Base-by-base conservation (phyloP, 1,284 basidiomycete genomes). In the Ceratobasidium sp. region DNA sequence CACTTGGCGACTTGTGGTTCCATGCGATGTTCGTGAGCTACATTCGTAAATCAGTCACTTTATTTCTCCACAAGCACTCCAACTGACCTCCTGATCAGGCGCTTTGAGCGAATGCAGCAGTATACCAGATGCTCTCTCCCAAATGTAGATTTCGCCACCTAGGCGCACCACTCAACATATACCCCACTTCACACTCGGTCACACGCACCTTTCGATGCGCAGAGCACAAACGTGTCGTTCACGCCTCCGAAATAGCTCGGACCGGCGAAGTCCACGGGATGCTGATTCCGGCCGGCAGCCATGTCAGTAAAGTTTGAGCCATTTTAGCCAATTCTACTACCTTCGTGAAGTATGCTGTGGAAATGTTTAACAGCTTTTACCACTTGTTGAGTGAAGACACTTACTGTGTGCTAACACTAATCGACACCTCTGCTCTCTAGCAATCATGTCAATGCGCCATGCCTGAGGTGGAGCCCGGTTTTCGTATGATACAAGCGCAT, bases 401-500 rank as follows among this genome's bases (percentile, higher is more conserved):
- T 76, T 28, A 76, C 73, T 76, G 46, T 66, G 73, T 56, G 54
- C 73, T 6, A 57, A 50, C 28, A 57, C 73, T 2, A 76, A 28
- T 15, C 42, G 42, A 23, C 42, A 44, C 38, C 33, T 23, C n/a
- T 42, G 50, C 40, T 76, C 62, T 26, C 40, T 17, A 33, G 33
- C 4, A 59, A 93, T 85, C 26, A 89, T 83, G 67, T 93, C 92
- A 61, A 94, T 83, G 82, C 90, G 92, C 93, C 93, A 94, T 10
- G 94, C 84, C 83, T 94, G 93, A 1, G 93, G 93, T n/a, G 93
- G 90, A 56, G 91, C 93, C 86, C 91, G 92, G 83, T 90, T 90
- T 84, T 93, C 91, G 81, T 92, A 93, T 82, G 91, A 92, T 74
- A 94, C 88, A 64, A 94, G 83, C 33, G 92, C 92, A 20, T 90